Evolutionary conservation across 1,284 basidiomycete genomes (phyloP), one percentile per base, ranked within the genome.

Genomic region (Leccinum cinnamomeum): DNA sequence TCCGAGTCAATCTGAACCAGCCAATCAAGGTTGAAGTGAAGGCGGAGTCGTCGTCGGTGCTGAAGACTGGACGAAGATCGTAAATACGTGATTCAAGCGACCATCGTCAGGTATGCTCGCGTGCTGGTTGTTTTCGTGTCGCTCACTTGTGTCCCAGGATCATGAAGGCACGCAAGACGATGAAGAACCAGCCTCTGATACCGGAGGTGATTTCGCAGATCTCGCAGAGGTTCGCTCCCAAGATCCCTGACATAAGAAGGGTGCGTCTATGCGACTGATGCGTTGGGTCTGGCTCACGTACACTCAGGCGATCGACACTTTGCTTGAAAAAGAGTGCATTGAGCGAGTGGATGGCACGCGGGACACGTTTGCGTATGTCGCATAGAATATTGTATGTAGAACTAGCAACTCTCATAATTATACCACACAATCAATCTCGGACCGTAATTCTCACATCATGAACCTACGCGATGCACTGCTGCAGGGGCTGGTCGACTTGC

Each of bases 11-110:
- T 70, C 82, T 99, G 61, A 98, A 99, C 77, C 85, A 91, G 73
- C 94, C 95, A 0, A 92, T 99, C 78, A 96, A 95, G 81, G 87
- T 94, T 1, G 97, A 98, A 77, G 90, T 93, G 64, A 97, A 97
- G 82, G 88, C 91, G 3, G 97, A 99, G 77, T 87, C 90, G 7
- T 86, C 84, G 7, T 95, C 98, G 66, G 94, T 98, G 1, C 81
- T 97, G 70, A 96, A 97, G 82, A 92, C 91, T 99, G 8, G 97
- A 99, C 69, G 97, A 99, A 78, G 97, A 99, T 75, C 88, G 97
- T 65, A 97, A 97, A 81, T 92, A 97, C 73, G 88, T 97, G 62
- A 95, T 98, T 63, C 97, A 99, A 76, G 97, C 97, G 14, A 97
- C 94, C 14, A 97, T 99, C 71, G 97, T 99, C 57, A 90, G 94